Conservation (phyloP, 345 rosid genomes). For the Syzygium jambos region DNA sequence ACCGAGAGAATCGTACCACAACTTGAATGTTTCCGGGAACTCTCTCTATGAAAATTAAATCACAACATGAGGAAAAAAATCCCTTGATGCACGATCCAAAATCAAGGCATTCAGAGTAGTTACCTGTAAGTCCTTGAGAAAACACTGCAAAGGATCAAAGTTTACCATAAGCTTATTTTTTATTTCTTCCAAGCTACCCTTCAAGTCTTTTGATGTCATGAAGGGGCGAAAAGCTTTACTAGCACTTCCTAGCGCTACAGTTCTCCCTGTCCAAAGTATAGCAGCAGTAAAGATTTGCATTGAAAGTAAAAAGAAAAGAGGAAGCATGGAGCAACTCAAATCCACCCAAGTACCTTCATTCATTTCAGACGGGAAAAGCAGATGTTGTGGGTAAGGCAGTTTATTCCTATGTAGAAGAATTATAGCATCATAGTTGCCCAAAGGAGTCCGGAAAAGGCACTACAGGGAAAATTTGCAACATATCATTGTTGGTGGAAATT, state of each 20-base stretch:
- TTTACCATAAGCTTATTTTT: slow-evolving; percentile 54
- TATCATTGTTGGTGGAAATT: background rate
- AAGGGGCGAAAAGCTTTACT: slow-evolving; percentile 56
- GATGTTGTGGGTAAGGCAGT: slow-evolving; percentile 64
- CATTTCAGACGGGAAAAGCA: slow-evolving; percentile 66
- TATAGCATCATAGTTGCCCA: slow-evolving; percentile 83
- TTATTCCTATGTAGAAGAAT: slow-evolving; percentile 74
- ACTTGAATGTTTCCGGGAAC: slow-evolving; percentile 42
- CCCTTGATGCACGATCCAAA: background rate
- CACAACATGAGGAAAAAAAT: slow-evolving; percentile 1
- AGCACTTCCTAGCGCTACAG: slow-evolving; percentile 57
- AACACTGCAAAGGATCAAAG: slow-evolving; percentile 71
- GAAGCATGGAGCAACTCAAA: background rate
- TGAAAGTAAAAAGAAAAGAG: background rate
- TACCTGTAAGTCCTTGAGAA: slow-evolving; percentile 64
- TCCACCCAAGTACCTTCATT: slow-evolving; percentile 41
- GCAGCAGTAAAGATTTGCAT: background rate
- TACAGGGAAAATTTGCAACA: slow-evolving; percentile 19
- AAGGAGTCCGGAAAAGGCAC: slow-evolving; percentile 87
- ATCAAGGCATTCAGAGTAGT: slow-evolving; percentile 3
- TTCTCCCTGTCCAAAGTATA: slow-evolving; percentile 43
- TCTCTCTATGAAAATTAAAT: slow-evolving; percentile 36
- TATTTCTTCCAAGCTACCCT: slow-evolving; percentile 41
- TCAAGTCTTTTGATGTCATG: slow-evolving; percentile 44
- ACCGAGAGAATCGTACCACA: slow-evolving; percentile 84